Evolutionary conservation across 2,329 filamentous ascomycete species (phyloP), one percentile per base, ranked within the genome.

Genomic region (Penicillium sp.): DNA sequence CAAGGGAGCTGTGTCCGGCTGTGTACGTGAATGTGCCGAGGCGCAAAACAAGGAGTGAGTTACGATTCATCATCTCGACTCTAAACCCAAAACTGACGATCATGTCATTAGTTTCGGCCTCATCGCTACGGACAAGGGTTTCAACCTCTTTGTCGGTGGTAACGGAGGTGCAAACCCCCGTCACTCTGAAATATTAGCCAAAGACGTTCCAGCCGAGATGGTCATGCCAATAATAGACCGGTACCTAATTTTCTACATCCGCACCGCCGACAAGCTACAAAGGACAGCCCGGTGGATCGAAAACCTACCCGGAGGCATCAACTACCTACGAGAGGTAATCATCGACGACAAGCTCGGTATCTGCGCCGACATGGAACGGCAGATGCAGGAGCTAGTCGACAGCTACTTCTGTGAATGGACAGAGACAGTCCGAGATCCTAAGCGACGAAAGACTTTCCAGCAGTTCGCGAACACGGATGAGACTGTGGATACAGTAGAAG

Each of bases 321-420:
- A 85, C 58, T 96, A 96, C 70, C 84, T 96, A 0, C 86, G 86
- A 52, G 86, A 92, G 67, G 92, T 96, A 3, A 83, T 96, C 33
- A 80, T 96, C 6, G 84, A 95, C 29, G 92, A 96, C 79, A 90
- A 89, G 69, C 85, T 96, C 0, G 91, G 92, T 29, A 93, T 96
- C 66, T 90, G 86, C 71, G 89, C 87, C 3, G 88, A 90, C 6
- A 86, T 96, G 26, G 92, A 96, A 75, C 84, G 86, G 33, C 91
- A 96, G 73, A 96, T 96, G 92, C 81, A 90, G 67, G 87, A 90
- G 49, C 84, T 96, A 1, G 90, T 96, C 6, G 88, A 86, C 62
- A 86, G 85, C 16, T 96, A 88, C 80, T 96, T 95, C 77, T 92
- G 92, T 77, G 92, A 96, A 76, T 96, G 92, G 92, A 90, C 90